Evolutionary conservation across 345 rosid genomes (phyloP).

Genomic region (Brassica juncea): DNA sequence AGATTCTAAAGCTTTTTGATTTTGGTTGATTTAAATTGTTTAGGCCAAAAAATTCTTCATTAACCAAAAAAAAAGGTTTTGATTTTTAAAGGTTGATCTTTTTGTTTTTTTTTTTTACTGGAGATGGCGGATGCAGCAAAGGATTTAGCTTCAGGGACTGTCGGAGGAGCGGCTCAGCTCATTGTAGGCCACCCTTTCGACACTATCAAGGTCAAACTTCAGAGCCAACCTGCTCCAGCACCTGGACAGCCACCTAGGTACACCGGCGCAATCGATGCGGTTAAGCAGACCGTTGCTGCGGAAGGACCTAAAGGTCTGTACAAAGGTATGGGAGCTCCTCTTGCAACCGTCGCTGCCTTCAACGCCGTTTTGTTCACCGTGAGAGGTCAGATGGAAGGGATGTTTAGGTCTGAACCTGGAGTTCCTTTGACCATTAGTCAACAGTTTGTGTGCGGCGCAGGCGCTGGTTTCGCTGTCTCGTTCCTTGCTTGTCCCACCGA

Average conservation of each 20-base stretch:
- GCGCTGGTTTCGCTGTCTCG: constrained; percentile 95
- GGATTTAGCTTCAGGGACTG: constrained; percentile 87
- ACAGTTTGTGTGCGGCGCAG: constrained; percentile 82
- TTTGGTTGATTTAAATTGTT: not conserved
- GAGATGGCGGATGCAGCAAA: constrained; percentile 89
- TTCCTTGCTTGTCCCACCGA: constrained; percentile 99
- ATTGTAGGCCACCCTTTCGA: constrained; percentile 94
- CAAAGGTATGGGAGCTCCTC: constrained; percentile 99
- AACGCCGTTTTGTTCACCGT: constrained; percentile 92
- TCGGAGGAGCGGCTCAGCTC: constrained; percentile 95
- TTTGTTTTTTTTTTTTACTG: constrained; percentile 31
- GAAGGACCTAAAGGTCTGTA: constrained; percentile 95
- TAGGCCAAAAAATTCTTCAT: not conserved
- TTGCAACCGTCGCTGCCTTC: constrained; percentile 97
- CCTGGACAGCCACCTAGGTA: constrained; percentile 83
- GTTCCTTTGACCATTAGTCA: constrained; percentile 73
- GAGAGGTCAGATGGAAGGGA: constrained; percentile 89
- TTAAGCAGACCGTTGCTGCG: constrained; percentile 75
- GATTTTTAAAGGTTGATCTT: not conserved
- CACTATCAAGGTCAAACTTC: constrained; percentile 98
- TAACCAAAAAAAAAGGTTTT: not conserved
- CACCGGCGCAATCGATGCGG: constrained; percentile 85
- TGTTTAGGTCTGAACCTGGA: constrained; percentile 85
- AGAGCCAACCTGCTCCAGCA: constrained; percentile 83
- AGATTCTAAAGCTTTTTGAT: not conserved